Evolutionary conservation across 176 grass and related monocot genomes (phyloP).

Genomic region (Melocanna baccifera): DNA sequence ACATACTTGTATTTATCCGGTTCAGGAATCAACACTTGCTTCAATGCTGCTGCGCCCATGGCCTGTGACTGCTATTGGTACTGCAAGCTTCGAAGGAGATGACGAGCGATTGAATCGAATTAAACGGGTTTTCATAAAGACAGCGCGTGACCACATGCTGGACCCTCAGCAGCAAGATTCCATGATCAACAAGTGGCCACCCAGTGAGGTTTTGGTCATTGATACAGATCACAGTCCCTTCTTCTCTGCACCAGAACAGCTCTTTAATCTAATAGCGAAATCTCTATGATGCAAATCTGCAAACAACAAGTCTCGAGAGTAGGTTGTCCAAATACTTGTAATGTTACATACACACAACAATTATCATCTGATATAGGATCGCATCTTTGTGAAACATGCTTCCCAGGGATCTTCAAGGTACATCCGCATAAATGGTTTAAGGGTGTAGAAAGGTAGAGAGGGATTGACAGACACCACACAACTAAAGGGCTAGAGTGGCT

Average conservation of each 20-base stretch:
- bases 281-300: conserved; percentile 30
- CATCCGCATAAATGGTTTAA: background rate
- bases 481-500: no score
- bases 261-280: conserved; percentile 41
- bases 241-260: conserved; percentile 45
- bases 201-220: conserved; percentile 41
- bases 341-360: background rate
- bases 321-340: background rate
- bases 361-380: background rate
- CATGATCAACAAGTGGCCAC: conserved; percentile 58
- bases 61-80: conserved; percentile 13
- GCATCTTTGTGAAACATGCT: conserved; percentile 1
- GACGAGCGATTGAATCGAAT: conserved; percentile 1
- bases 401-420: background rate
- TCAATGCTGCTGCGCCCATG: conserved; percentile 53
- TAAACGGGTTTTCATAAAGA: conserved; percentile 41
- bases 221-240: conserved; percentile 52
- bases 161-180: conserved; percentile 47
- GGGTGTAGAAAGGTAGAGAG: no score
- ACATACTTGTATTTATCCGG: background rate
- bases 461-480: no score
- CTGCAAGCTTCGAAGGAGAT: conserved; percentile 27
- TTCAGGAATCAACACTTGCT: conserved; percentile 48
- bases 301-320: background rate
- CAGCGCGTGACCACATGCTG: conserved; percentile 32